Percentiles rank a stretch among this genome's conserved stretches.
Evolutionary conservation across 352 stramenopile genomes (phyloP).

Genomic region (Plasmopara viticola): DNA sequence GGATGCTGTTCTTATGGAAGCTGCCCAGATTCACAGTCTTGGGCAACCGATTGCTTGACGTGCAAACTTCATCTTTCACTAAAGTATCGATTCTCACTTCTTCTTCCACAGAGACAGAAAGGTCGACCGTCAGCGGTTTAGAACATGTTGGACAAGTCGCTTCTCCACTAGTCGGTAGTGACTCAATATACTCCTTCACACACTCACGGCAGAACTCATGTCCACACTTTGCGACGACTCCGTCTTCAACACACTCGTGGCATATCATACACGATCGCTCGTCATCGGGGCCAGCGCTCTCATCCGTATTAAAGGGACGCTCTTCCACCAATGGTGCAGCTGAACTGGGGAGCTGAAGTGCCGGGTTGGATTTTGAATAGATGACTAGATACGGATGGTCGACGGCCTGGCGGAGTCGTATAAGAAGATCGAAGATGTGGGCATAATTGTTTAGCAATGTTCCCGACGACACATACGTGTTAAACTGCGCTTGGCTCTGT

Average conservation of each 20-base stretch:
- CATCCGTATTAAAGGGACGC: constrained; percentile 41
- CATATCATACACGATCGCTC: constrained; percentile 85
- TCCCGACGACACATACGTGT: constrained; percentile 96
- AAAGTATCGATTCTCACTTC: constrained; percentile 1
- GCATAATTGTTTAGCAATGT: constrained; percentile 99
- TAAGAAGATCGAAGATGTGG: constrained; percentile 98
- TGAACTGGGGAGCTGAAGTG: constrained; percentile 50
- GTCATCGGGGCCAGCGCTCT: constrained; percentile 20
- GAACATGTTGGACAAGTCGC: constrained; percentile 76
- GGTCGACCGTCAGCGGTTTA: constrained; percentile 79
- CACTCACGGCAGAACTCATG: constrained; percentile 90
- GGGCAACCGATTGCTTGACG: constrained; percentile 10
- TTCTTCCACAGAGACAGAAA: constrained; percentile 32
- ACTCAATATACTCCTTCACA: constrained; percentile 77
- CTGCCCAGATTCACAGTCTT: constrained; percentile 43
- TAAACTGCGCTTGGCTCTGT: constrained; percentile 95
- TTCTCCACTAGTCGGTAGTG: constrained; percentile 45
- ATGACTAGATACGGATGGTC: constrained; percentile 98
- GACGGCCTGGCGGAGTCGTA: constrained; percentile 95
- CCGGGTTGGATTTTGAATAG: constrained; percentile 84
- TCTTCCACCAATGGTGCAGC: constrained; percentile 51
- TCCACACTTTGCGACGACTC: constrained; percentile 84
- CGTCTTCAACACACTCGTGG: constrained; percentile 88
- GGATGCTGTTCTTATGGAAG: constrained; percentile 69
- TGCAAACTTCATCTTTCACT: constrained; percentile 5